Evolutionary conservation across 352 stramenopile genomes (phyloP).

Genomic region (Pythium monospermum): DNA sequence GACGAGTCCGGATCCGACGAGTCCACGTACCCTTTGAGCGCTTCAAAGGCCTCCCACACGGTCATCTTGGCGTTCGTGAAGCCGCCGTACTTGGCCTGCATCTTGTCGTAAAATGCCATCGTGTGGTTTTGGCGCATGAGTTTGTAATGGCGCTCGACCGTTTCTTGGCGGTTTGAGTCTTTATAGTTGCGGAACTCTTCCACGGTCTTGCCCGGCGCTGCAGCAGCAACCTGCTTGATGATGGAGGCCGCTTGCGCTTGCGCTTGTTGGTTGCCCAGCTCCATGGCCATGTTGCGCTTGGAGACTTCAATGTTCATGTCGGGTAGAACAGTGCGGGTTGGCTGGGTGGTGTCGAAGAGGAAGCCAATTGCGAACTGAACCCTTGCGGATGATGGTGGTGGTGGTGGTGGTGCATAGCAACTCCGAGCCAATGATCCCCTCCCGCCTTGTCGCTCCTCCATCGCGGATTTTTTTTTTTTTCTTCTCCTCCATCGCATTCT

Average conservation of each 20-base stretch:
- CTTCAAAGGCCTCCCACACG: slow-evolving; percentile 87
- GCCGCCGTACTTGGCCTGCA: slow-evolving; percentile 63
- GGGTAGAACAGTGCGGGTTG: not conserved
- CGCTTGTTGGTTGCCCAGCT: slow-evolving; percentile 2
- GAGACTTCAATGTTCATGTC: slow-evolving; percentile 22
- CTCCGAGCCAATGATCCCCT: no score
- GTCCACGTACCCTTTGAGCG: slow-evolving; percentile 91
- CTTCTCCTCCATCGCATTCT: no score
- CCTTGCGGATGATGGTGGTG: no score
- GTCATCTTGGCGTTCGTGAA: slow-evolving; percentile 86
- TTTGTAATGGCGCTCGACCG: slow-evolving; percentile 70
- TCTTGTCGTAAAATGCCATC: slow-evolving; percentile 62
- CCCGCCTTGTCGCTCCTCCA: no score
- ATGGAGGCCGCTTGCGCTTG: not conserved
- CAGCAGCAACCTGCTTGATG: slow-evolving; percentile 15
- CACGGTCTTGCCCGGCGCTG: slow-evolving; percentile 46
- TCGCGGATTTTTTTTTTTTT: no score
- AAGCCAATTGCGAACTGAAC: no score
- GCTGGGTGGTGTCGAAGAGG: no score
- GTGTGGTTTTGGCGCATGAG: slow-evolving; percentile 78
- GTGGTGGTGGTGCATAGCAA: no score
- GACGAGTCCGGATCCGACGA: slow-evolving; percentile 89
- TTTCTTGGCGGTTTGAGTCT: slow-evolving; percentile 54
- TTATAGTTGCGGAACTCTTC: slow-evolving; percentile 82
- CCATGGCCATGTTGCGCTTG: slow-evolving; percentile 12